Evolutionary conservation across 768 basidiomycete species (phyloP).

Genomic region (Boletus rufocinnamomeus): DNA sequence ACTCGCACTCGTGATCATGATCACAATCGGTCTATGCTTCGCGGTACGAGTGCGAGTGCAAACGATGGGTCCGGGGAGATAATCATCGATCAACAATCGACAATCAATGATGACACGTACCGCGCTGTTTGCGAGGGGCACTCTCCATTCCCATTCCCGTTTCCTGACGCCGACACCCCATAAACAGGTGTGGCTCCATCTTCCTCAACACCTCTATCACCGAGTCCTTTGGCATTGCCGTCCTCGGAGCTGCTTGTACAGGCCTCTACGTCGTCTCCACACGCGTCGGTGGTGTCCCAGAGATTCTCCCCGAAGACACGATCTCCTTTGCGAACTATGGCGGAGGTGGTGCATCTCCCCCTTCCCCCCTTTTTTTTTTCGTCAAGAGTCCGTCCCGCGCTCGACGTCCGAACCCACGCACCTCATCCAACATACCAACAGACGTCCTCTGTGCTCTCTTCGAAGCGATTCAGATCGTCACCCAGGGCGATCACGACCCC

Average conservation of each 20-base stretch:
- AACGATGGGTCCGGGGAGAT: too few relatives aligned
- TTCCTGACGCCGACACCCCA: background rate
- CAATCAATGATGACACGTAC: too few relatives aligned
- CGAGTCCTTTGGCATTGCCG: constrained; percentile 96
- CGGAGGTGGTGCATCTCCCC: constrained; percentile 78
- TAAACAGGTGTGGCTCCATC: constrained; percentile 83
- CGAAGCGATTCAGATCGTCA: constrained; percentile 73
- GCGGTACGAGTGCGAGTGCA: too few relatives aligned
- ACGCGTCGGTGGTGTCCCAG: constrained; percentile 92
- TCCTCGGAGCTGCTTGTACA: constrained; percentile 93
- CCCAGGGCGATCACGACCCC: constrained; percentile 71
- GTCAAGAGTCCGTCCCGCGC: background rate
- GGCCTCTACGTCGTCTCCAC: constrained; percentile 95
- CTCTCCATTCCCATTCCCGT: fast-evolving
- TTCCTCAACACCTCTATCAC: constrained; percentile 96
- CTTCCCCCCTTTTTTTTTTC: background rate
- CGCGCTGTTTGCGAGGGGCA: too few relatives aligned
- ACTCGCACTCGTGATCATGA: too few relatives aligned
- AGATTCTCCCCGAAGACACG: constrained; percentile 92
- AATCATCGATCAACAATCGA: too few relatives aligned
- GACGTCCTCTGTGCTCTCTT: constrained; percentile 85
- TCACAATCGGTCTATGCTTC: too few relatives aligned
- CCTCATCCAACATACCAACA: constrained; percentile 40
- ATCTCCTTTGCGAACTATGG: constrained; percentile 94
- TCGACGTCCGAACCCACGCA: background rate